Base-by-base conservation (phyloP, 345 rosid species). In the Excoecaria cochinchinensis region DNA sequence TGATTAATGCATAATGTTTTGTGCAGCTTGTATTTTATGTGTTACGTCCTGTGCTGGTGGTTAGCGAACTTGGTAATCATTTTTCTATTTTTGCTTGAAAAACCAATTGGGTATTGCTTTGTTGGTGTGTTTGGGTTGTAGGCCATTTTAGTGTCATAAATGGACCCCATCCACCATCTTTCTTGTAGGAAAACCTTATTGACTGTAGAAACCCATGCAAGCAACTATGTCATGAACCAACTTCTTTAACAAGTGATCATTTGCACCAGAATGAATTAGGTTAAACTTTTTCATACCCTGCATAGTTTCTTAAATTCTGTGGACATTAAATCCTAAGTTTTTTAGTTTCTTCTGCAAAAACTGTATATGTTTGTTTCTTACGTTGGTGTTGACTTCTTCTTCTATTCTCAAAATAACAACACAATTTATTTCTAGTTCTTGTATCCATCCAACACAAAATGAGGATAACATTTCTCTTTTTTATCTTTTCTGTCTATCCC, bases 151-250 rank as follows among this genome's bases (percentile, higher is more conserved):
- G 52, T 46, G 36, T 13, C 39, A 50, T 13, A 22, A 47, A 13
- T 48, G 58, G 62, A 44, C 57, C 40, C 55, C 16, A 48, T 72
- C 14, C 17, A 14, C 31, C 14, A 16, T 19, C 39, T 59, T 19
- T 72, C 42, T 59, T 61, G 16, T 42, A 8, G 44, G 69, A 51
- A 47, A n/a, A 59, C 44, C 76, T 73, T 22, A 19, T 57, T 55
- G 24, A 67, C 74, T 19, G 12, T 42, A 38, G 65, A 56, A 57
- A 57, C 39, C 39, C 50, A 14, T 24, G 51, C 16, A 19, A 9
- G 57, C 25, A 19, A 36, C 25, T 14, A 9, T 1, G 24, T 16
- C 56, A 24, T 55, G 75, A 44, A 58, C 14, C 40, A 46, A 24
- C 67, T 58, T 8, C 22, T 24, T 58, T 58, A 61, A 44, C 38